A percentile compares a stretch with the other conserved stretches of the same genome.
Conservation (phyloP, 805 yeast species). For the Zygoascus flipseniorum region DNA sequence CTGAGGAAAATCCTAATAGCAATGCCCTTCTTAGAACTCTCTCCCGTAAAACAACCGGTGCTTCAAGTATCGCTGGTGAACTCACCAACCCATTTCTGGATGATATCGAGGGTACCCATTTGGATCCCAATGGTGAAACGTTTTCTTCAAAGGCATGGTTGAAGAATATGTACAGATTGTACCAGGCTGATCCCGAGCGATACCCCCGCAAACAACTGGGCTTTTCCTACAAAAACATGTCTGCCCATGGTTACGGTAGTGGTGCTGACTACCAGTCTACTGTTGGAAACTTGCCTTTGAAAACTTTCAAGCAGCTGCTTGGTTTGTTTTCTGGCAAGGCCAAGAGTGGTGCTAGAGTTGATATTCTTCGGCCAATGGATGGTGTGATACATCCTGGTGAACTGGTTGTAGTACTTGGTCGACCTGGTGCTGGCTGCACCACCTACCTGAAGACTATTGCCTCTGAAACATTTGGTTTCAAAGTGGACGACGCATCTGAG, state of each 20-base stretch:
- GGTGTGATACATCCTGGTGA: slow-evolving; percentile 56
- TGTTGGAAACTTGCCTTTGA: slow-evolving; percentile 34
- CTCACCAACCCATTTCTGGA: slow-evolving; percentile 19
- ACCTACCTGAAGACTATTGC: slow-evolving; percentile 51
- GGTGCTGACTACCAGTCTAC: slow-evolving; percentile 63
- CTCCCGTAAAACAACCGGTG: background rate
- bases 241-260: slow-evolving; percentile 56
- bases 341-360: slow-evolving; percentile 28
- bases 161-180: slow-evolving; percentile 44
- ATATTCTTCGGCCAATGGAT: slow-evolving; percentile 40
- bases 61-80: slow-evolving; percentile 1
- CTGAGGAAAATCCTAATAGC: background rate
- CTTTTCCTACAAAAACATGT: slow-evolving; percentile 47
- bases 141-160: slow-evolving; percentile 60
- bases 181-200: slow-evolving; percentile 49
- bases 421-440: slow-evolving; percentile 72
- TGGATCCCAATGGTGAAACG: slow-evolving; percentile 51
- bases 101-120: slow-evolving; percentile 31
- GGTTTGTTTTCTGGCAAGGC: background rate
- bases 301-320: slow-evolving; percentile 30
- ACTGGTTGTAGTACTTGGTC: slow-evolving; percentile 63
- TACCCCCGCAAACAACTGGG: slow-evolving; percentile 55
- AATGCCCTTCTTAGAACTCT: background rate
- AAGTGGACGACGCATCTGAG: slow-evolving; percentile 36
- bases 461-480: slow-evolving; percentile 45